Conservation (phyloP, 768 basidiomycete species). For the Gyrodon lividus region DNA sequence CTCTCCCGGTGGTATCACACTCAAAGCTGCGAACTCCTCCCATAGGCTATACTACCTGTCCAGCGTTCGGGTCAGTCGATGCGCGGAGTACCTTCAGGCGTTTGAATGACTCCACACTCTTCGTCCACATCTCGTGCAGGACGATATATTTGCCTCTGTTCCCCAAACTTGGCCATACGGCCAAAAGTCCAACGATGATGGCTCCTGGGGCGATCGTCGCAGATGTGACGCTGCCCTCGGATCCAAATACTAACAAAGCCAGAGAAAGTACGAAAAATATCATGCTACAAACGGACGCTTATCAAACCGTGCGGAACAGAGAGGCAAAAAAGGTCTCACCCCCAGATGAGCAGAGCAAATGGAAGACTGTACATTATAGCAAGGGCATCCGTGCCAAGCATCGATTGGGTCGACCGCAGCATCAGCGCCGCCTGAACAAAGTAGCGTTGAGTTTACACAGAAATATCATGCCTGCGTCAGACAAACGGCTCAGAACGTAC, state of each 20-base stretch:
- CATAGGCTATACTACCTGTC: too few species aligned
- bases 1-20: too few species aligned
- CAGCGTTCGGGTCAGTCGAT: too few species aligned
- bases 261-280: constrained; percentile 7
- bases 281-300: constrained; percentile 1
- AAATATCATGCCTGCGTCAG: not conserved
- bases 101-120: not conserved
- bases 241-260: constrained; percentile 4
- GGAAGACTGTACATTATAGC: constrained; percentile 50
- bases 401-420: constrained; percentile 9
- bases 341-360: constrained; percentile 52
- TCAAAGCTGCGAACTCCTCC: too few species aligned
- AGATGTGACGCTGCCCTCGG: not conserved
- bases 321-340: constrained; percentile 34
- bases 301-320: not conserved
- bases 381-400: constrained; percentile 41
- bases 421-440: not conserved
- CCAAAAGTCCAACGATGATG: not conserved
- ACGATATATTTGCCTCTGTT: not conserved
- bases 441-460: not conserved
- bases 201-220: not conserved
- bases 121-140: not conserved
- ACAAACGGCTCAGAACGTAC: constrained; percentile 24
- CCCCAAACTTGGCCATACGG: not conserved
- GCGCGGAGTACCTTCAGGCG: not conserved